These are phyloP conservation scores for Daldinia decipiens DNA, from an alignment of 495 filamentous ascomycete species.

Conservation along the genomic window DNA sequence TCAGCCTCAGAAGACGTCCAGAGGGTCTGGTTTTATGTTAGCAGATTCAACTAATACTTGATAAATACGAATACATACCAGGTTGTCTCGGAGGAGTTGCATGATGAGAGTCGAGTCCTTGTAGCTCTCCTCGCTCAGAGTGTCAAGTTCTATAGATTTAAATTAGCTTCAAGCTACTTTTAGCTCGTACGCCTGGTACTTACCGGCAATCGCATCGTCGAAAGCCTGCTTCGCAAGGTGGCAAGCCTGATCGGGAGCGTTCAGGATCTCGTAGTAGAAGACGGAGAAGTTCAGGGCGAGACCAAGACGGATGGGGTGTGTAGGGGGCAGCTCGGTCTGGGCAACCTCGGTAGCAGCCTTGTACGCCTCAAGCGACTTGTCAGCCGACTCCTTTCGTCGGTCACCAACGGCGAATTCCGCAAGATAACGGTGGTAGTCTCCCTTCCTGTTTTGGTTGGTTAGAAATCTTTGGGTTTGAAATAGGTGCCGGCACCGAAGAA, in stretches of 20 bases:
- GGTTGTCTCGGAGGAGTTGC: slow-evolving; percentile 98
- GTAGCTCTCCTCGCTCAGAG: slow-evolving; percentile 99
- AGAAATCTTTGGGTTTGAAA: slow-evolving; percentile 23
- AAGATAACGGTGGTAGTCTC: slow-evolving; percentile 99
- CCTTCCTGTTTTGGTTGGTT: slow-evolving; percentile 77
- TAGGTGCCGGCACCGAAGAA: no score
- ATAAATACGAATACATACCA: slow-evolving; percentile 69
- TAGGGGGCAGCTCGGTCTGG: slow-evolving; percentile 96
- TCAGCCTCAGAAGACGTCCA: slow-evolving; percentile 99
- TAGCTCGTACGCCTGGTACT: slow-evolving; percentile 44
- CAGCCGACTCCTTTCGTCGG: slow-evolving; percentile 96
- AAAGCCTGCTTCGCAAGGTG: slow-evolving; percentile 99
- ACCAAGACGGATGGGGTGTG: slow-evolving; percentile 98
- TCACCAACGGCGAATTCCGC: slow-evolving; percentile 98
- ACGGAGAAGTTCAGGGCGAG: slow-evolving; percentile 99
- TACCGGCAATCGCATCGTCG: slow-evolving; percentile 98
- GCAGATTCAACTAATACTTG: slow-evolving; percentile 1
- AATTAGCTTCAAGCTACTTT: slow-evolving; percentile 36
- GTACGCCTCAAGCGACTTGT: slow-evolving; percentile 97
- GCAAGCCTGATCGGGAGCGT: slow-evolving; percentile 98
- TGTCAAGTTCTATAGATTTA: slow-evolving; percentile 83
- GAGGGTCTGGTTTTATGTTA: slow-evolving; percentile 75
- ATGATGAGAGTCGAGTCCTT: slow-evolving; percentile 99
- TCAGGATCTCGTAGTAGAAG: slow-evolving; percentile 99
- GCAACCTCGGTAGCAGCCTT: slow-evolving; percentile 98